Percentiles rank a stretch among this genome's conserved stretches.
Conservation (phyloP, 768 basidiomycete species). For the Mycena galopus region DNA sequence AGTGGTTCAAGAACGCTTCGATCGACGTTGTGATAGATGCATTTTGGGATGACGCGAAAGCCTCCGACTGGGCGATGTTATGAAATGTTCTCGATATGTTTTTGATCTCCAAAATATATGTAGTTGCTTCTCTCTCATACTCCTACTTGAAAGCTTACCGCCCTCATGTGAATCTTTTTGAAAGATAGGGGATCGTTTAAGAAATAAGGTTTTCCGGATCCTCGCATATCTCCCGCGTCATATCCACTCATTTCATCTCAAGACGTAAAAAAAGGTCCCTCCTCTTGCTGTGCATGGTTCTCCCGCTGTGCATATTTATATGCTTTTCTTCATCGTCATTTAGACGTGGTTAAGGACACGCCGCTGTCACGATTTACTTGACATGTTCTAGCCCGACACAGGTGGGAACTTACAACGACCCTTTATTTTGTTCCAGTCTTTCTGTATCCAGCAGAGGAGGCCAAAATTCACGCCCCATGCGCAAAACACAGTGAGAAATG, state of each 20-base stretch:
- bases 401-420: not conserved
- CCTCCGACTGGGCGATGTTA: not conserved
- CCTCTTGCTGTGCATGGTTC: not conserved
- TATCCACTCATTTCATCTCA: not conserved
- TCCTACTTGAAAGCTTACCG: not conserved
- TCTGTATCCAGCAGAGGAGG: not conserved
- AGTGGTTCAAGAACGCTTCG: constrained; percentile 25
- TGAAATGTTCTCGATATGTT: not conserved
- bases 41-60: constrained; percentile 19
- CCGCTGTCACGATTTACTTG: not conserved
- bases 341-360: not conserved
- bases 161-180: not conserved
- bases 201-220: constrained; percentile 3
- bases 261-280: not conserved
- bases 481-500: not conserved
- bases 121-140: not conserved
- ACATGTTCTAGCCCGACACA: not conserved
- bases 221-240: constrained; percentile 3
- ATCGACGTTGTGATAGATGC: constrained; percentile 32
- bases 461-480: not conserved
- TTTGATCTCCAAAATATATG: not conserved
- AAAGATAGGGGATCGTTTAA: not conserved
- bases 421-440: not conserved
- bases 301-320: not conserved
- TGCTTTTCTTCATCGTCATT: not conserved